Percentiles rank a stretch among this genome's conserved stretches.
Conservation (phyloP, 2,329 filamentous ascomycete genomes). For the Neocucurbitaria cava region DNA sequence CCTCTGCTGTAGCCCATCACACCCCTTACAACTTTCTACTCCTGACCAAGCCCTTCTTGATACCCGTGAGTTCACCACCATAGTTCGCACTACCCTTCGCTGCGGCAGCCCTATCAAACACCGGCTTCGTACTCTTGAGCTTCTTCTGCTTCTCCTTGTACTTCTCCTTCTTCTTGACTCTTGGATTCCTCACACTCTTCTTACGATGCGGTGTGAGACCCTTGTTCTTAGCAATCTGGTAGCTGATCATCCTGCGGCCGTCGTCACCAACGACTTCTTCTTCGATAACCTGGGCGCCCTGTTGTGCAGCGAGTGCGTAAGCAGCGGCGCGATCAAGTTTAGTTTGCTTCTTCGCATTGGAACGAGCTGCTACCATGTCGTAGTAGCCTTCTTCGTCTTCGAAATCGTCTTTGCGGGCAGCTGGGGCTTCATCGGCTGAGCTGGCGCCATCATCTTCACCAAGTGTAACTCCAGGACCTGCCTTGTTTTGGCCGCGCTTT, state of each 20-base stretch:
- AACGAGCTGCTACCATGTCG: constrained; percentile 77
- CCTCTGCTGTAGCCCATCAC: not conserved
- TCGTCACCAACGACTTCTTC: constrained; percentile 76
- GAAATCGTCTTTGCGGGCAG: constrained; percentile 49
- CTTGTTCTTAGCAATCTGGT: constrained; percentile 97
- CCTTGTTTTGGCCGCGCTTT: constrained; percentile 72
- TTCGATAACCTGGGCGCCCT: constrained; percentile 68
- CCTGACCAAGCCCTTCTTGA: constrained; percentile 92
- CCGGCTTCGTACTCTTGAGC: constrained; percentile 81
- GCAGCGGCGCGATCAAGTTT: constrained; percentile 73
- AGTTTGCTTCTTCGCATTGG: constrained; percentile 71
- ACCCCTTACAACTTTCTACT: constrained; percentile 79
- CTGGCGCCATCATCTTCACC: constrained; percentile 69
- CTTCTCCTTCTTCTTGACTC: constrained; percentile 98
- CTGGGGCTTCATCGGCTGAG: constrained; percentile 66
- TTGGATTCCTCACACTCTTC: constrained; percentile 93
- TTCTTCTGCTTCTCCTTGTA: constrained; percentile 98
- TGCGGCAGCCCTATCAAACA: constrained; percentile 76
- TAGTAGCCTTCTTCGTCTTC: constrained; percentile 79
- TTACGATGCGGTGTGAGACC: constrained; percentile 86
- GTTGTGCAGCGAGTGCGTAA: constrained; percentile 60
- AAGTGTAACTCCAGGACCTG: constrained; percentile 67
- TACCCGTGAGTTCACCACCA: constrained; percentile 89
- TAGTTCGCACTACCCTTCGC: constrained; percentile 71
- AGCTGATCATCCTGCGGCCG: constrained; percentile 90